Base-by-base conservation (phyloP, 1,284 basidiomycete species). In the Rhodotorula sp. region DNA sequence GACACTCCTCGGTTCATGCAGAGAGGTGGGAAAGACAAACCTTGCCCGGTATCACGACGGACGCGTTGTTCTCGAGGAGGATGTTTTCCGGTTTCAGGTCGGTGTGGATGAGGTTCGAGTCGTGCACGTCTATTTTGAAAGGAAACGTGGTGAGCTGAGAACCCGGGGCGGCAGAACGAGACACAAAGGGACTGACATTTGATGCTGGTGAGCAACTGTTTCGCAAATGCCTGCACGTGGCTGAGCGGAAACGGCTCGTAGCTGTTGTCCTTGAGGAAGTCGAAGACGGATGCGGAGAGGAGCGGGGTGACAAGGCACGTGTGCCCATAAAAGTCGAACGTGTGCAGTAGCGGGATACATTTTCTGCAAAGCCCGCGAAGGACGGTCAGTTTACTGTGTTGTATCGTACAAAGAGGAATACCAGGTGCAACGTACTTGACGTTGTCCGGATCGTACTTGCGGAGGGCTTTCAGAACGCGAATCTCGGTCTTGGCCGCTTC, bases 71-170 rank as follows among this genome's bases (percentile, higher is more conserved):
- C 54, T 97, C 94, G 62, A 99, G 87, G 57, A 99, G 85, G 69
- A 99, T 98, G 82, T 97, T 97, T 84, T 97, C 94, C 43, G 97
- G 97, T 83, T 99, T 99, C 70, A 99, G 86, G 84, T 99, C 97
- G 56, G 97, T 99, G 81, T 99, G 97, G 68, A 99, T 91, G 74
- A 99, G 85, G 78, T 90, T 89, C 67, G 95, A 85, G 73, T 91
- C 87, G 80, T 99, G 97, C 64, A 99, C 83, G 83, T 97, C 94
- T 97, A 77, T 43, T 12, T 43, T 12, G 38, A 12, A 43, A 12
- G 18, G 54, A 6, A 43, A 14, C 26, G 52, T 1, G 16, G 16
- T 1, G 12, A 43, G 34, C 34, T 7, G 8, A 34, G 34, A 34
- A 34, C 34, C 34, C 8, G 8, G 34, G 34, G 34, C 8, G 34